Percentiles rank a stretch among this genome's conserved stretches.
Evolutionary conservation across 1,284 basidiomycete species (phyloP).

Genomic region (Austroboletus niveus): DNA sequence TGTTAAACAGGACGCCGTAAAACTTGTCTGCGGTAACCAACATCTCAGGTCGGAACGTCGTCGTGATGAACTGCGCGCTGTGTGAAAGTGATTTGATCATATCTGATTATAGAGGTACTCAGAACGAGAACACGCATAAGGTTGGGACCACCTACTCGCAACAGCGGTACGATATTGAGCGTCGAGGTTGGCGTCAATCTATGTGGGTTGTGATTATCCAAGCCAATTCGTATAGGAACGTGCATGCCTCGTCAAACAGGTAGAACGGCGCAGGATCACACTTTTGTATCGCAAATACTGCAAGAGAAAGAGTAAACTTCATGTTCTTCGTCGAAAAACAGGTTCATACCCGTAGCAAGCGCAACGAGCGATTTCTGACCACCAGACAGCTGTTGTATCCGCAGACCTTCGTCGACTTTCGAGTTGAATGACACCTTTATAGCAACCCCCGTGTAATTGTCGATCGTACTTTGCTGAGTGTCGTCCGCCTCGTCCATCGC

Average conservation of each 20-base stretch:
- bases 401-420: conserved; percentile 92
- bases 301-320: conserved; percentile 1
- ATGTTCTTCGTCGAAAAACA: neutral
- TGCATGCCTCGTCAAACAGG: conserved; percentile 90
- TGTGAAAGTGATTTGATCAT: conserved; percentile 93
- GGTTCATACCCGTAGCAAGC: conserved; percentile 75
- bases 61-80: conserved; percentile 96
- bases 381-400: conserved; percentile 96
- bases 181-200: conserved; percentile 98
- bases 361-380: conserved; percentile 98
- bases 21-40: conserved; percentile 93
- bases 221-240: neutral
- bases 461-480: conserved; percentile 73
- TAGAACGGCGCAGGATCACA: conserved; percentile 99
- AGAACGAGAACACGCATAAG: conserved; percentile 1
- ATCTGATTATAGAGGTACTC: conserved; percentile 40
- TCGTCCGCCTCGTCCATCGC: conserved; percentile 67
- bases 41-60: conserved; percentile 98
- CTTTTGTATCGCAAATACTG: conserved; percentile 98
- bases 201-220: conserved; percentile 1
- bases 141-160: conserved; percentile 59
- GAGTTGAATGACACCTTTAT: conserved; percentile 98
- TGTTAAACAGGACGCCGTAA: conserved; percentile 99
- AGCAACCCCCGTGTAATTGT: conserved; percentile 95
- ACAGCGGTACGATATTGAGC: conserved; percentile 98